These are phyloP conservation scores for Periconia digitata DNA, from an alignment of 2,329 filamentous ascomycete species.

Conservation along the genomic window DNA sequence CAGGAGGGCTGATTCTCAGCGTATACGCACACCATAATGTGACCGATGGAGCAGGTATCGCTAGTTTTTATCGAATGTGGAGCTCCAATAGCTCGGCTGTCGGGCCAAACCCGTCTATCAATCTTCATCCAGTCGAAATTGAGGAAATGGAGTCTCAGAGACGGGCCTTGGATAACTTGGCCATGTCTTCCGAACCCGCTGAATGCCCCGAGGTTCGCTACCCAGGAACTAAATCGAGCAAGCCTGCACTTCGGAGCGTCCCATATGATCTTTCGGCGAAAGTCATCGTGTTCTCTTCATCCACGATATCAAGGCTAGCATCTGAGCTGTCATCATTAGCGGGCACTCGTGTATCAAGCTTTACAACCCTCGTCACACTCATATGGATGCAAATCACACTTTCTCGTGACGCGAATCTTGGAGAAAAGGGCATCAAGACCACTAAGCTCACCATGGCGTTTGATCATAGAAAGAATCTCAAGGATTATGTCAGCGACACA, in stretches of 20 bases:
- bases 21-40: constrained; percentile 27
- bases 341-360: constrained; percentile 8
- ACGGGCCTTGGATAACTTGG: not conserved
- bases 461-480: constrained; percentile 12
- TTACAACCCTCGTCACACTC: constrained; percentile 17
- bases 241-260: not conserved
- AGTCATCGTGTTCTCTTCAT: constrained; percentile 6
- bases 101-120: not conserved
- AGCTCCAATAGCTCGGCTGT: constrained; percentile 2
- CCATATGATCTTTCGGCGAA: constrained; percentile 11
- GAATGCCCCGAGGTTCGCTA: constrained; percentile 5
- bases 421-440: not conserved
- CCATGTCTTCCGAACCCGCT: not conserved
- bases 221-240: not conserved
- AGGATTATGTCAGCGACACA: constrained; percentile 1
- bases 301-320: constrained; percentile 5
- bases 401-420: constrained; percentile 10
- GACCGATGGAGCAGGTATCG: constrained; percentile 19
- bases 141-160: not conserved
- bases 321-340: constrained; percentile 2
- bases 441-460: constrained; percentile 20
- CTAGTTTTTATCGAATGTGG: constrained; percentile 16
- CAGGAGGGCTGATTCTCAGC: constrained; percentile 30
- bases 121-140: too few species aligned
- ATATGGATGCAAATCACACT: constrained; percentile 22